Evolutionary conservation across 441 rosid genomes (phyloP), one percentile per base, ranked within the genome.

Genomic region (Eruca vesicaria): DNA sequence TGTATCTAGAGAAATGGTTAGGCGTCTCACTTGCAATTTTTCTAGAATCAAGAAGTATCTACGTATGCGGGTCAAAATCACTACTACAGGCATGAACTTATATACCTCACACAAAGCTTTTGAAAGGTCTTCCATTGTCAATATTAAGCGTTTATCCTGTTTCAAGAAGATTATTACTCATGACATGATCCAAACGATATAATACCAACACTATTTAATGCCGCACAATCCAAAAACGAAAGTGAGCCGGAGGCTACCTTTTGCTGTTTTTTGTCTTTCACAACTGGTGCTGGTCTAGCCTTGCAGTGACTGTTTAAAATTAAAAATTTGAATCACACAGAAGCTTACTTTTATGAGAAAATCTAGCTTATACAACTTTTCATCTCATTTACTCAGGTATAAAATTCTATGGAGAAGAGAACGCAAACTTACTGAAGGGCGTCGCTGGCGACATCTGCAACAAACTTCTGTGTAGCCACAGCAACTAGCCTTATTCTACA

Each of bases 81-180:
- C 36, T 9, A 18, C 32, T 0, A 7, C 3, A 78, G 65, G 35
- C 23, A 57, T 70, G 6, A 21, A 66, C 6, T 16, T 28, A 69
- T 84, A 75, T 83, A 93, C 97, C 90, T 91, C 98, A 29, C 73
- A 86, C 74, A 95, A 61, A 28, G 98, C 97, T 85, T 87, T 95
- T 12, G 97, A 92, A 43, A 92, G 90, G 76, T 95, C 99, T 5
- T 95, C 98, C 97, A 92, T 91, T 6, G 97, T 90, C 90, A 92
- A 85, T 73, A 93, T 77, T 56, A 87, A 82, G 32, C 97, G 91
- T 79, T 95, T 95, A 41, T 95, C 98, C 99, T 94, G 93, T 81
- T 75, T 23, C 4, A 26, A 6, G 5, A 71, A 62, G 53, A 57
- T 2, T 23, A 12, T 21, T 75, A 68, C 19, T 16, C 71, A 43